These are phyloP conservation scores for Sphagnum fallax DNA, from an alignment of 228 moss, liverwort and hornwort species.

Conservation along the genomic window DNA sequence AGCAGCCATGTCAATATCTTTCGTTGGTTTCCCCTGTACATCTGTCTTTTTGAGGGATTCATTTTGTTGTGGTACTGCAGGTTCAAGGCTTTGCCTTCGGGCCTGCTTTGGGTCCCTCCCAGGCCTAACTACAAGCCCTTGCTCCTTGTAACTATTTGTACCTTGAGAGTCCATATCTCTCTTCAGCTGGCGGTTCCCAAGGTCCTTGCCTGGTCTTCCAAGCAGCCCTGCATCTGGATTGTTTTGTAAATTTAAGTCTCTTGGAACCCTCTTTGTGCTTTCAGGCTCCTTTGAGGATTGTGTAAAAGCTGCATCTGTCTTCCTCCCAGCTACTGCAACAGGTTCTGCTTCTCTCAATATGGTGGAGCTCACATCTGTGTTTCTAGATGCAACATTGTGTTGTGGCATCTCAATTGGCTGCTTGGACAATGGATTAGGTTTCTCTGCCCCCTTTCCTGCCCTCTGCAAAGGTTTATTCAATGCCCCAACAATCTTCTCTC, in stretches of 20 bases:
- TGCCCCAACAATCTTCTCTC: constrained; percentile 4
- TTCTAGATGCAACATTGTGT: background rate
- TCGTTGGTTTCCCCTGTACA: constrained; percentile 40
- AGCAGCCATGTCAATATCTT: constrained; percentile 36
- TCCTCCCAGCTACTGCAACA: constrained; percentile 18
- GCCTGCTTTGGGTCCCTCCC: constrained; percentile 40
- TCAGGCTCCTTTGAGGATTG: constrained; percentile 24
- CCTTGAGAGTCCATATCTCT: constrained; percentile 34
- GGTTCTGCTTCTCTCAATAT: constrained; percentile 22
- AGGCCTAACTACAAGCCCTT: constrained; percentile 10
- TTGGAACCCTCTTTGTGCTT: constrained; percentile 23
- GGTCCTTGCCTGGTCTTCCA: constrained; percentile 55
- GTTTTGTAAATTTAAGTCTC: constrained; percentile 35
- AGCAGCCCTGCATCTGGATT: constrained; percentile 68
- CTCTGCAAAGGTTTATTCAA: constrained; percentile 14
- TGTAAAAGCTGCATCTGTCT: constrained; percentile 24
- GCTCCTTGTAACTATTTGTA: constrained; percentile 21
- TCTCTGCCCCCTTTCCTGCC: constrained; percentile 5
- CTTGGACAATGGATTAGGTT: constrained; percentile 8
- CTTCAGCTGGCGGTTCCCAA: constrained; percentile 21
- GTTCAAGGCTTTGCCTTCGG: constrained; percentile 39
- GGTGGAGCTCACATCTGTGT: constrained; percentile 18
- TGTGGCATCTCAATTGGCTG: constrained; percentile 6
- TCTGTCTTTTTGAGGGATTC: constrained; percentile 51
- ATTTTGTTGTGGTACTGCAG: constrained; percentile 33